A percentile compares a stretch with the other conserved stretches of the same genome.
phyloP scores from a whole-genome alignment of 305 asterid species.

The Fraxinus albicans region DNA sequence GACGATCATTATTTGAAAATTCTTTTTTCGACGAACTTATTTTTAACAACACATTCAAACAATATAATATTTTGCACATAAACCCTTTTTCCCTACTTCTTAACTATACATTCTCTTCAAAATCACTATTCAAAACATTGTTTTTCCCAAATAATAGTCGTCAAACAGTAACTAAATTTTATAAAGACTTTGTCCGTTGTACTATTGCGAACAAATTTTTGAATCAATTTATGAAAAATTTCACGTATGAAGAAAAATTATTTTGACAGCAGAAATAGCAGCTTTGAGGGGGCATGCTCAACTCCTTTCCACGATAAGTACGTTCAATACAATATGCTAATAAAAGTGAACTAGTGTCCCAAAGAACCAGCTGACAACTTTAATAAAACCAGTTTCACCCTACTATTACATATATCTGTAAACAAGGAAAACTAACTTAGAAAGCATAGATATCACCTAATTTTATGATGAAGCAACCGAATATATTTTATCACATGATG shows the following conservation, averaged over 20 bases:
- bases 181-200: not conserved
- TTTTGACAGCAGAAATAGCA: not conserved
- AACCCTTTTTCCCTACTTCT: too few species aligned
- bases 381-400: not conserved
- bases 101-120: too few species aligned
- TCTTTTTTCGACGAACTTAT: too few species aligned
- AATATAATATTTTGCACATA: too few species aligned
- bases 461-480: not conserved
- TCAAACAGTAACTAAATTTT: not conserved
- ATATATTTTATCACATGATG: conserved; percentile 17
- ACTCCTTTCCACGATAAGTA: not conserved
- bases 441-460: not conserved
- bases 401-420: not conserved
- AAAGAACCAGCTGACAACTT: not conserved
- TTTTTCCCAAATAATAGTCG: too few species aligned
- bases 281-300: not conserved
- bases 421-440: not conserved
- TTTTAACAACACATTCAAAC: too few species aligned
- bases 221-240: not conserved
- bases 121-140: too few species aligned
- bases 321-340: not conserved
- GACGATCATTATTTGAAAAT: too few species aligned
- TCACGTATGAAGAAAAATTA: not conserved
- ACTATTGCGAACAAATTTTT: not conserved
- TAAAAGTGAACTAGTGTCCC: not conserved